Evolutionary conservation across 179 eudicot species (phyloP), one percentile per base, ranked within the genome.

Genomic region (Dionaea muscipula): DNA sequence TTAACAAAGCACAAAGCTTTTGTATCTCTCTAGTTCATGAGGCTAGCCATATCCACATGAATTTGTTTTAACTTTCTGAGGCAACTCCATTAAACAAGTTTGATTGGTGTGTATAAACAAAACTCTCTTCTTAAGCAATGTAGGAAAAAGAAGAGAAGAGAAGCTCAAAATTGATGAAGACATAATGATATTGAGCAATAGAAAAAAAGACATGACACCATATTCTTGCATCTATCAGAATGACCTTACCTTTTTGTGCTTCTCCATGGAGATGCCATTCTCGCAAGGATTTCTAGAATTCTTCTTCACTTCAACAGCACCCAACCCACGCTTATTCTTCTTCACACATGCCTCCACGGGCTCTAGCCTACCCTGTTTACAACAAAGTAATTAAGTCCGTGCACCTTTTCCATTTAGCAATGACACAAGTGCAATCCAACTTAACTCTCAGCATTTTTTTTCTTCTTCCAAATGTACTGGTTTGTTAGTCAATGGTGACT

Each of bases 271-370:
- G 8, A 56, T 16, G 27, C 43, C 50, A 16, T 27, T 28, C 25
- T 67, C 65, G 19, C 68, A 38, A 51, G 61, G 59, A 41, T 47
- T 56, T 22, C 47, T 43, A 18, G 21, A 43, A 68, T 68, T 78
- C 61, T 59, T 69, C 50, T 61, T 80, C 21, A 48, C 53, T 27
- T 72, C 80, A 17, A 78, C 88, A 40, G 94, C 85, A 68, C 96
- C 96, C 63, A 88, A 43, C 10, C 96, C 96, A 64, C 77, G 72
- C 68, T 83, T 88, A 63, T 85, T 85, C 64, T 72, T 85, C 72
- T 79, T 83, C 23, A 77, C 24, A 58, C 54, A 54, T 50, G 91
- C 60, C 55, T 71, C 64, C 43, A 85, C 51, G 47, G 95, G 95
- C 66, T 85, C 86, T 68, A 85, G 63, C 58, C 95, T 75, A 48